Percentiles rank a stretch among this genome's conserved stretches.
These are phyloP conservation scores for Apophysomyces elegans DNA, from an alignment of 371 early-diverging fungal genomes.

Conservation along the genomic window DNA sequence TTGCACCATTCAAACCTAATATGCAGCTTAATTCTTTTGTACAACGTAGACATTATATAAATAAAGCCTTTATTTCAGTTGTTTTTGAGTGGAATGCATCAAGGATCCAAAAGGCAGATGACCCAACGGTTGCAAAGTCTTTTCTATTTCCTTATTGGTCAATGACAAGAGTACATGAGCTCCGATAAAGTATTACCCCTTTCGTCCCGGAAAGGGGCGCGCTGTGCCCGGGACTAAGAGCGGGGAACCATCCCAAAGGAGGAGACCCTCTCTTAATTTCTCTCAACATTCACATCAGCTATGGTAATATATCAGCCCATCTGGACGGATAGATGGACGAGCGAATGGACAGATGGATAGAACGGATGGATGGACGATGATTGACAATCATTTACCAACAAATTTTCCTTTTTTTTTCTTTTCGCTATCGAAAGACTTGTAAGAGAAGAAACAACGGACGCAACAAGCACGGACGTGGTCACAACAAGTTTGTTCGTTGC, in stretches of 20 bases:
- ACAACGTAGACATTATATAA: no score
- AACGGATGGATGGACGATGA: no score
- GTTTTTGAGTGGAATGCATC: no score
- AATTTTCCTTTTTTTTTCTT: background rate
- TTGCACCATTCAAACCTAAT: no score
- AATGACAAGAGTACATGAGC: no score
- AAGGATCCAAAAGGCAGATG: no score
- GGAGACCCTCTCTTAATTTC: constrained; percentile 5
- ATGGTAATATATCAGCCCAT: background rate
- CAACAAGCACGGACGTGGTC: constrained; percentile 98
- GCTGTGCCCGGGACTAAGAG: background rate
- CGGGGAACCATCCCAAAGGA: constrained; percentile 2
- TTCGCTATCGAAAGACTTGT: constrained; percentile 66
- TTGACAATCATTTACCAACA: background rate
- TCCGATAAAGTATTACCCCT: no score
- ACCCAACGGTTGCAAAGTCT: no score
- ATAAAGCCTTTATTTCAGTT: no score
- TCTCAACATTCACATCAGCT: constrained; percentile 6
- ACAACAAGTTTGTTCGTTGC: constrained; percentile 96
- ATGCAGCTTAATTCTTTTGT: no score
- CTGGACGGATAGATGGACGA: background rate
- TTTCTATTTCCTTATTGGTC: no score
- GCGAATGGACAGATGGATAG: background rate
- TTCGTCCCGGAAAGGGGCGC: no score
- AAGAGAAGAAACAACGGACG: constrained; percentile 99